Percentiles rank a stretch among this genome's conserved stretches.
Evolutionary conservation across 768 basidiomycete species (phyloP).

Genomic region (Mycena kentingensis): DNA sequence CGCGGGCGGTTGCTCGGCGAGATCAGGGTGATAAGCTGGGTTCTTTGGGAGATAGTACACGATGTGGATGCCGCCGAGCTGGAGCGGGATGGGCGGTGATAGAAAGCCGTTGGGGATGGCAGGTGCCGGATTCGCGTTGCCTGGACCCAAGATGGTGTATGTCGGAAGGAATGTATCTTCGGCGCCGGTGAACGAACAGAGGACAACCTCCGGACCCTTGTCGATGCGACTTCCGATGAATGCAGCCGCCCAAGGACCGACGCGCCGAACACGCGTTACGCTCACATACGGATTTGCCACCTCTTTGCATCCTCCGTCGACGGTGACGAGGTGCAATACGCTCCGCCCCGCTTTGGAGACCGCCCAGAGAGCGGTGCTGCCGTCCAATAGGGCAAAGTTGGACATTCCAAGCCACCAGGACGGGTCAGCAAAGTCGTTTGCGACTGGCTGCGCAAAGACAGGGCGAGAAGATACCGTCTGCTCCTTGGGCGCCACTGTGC

Average conservation of each 20-base stretch:
- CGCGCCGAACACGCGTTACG: slow-evolving; percentile 27
- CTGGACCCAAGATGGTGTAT: not conserved
- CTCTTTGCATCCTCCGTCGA: slow-evolving; percentile 26
- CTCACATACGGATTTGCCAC: slow-evolving; percentile 32
- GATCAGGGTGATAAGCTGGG: slow-evolving; percentile 40
- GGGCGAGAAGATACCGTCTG: not conserved
- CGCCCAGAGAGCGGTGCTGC: slow-evolving; percentile 18
- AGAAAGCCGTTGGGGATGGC: slow-evolving; percentile 23
- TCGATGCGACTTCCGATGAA: slow-evolving; percentile 36
- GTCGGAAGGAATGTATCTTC: not conserved
- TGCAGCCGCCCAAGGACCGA: slow-evolving; percentile 26
- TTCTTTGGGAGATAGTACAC: slow-evolving; percentile 57
- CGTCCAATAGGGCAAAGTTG: slow-evolving; percentile 36
- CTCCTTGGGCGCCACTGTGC: slow-evolving; percentile 31
- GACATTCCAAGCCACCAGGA: slow-evolving; percentile 46
- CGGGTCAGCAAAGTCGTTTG: slow-evolving; percentile 47
- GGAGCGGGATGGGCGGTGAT: slow-evolving; percentile 20
- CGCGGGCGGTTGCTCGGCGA: slow-evolving; percentile 52
- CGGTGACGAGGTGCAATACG: slow-evolving; percentile 31
- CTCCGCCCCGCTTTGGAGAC: slow-evolving; percentile 33
- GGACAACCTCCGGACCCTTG: slow-evolving; percentile 19
- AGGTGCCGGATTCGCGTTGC: slow-evolving; percentile 17
- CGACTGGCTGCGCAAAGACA: slow-evolving; percentile 21
- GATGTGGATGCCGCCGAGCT: slow-evolving; percentile 43
- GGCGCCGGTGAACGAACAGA: not conserved